These are phyloP conservation scores for Vitis hybrid DNA, from an alignment of 177 flowering plant species.

Conservation along the genomic window DNA sequence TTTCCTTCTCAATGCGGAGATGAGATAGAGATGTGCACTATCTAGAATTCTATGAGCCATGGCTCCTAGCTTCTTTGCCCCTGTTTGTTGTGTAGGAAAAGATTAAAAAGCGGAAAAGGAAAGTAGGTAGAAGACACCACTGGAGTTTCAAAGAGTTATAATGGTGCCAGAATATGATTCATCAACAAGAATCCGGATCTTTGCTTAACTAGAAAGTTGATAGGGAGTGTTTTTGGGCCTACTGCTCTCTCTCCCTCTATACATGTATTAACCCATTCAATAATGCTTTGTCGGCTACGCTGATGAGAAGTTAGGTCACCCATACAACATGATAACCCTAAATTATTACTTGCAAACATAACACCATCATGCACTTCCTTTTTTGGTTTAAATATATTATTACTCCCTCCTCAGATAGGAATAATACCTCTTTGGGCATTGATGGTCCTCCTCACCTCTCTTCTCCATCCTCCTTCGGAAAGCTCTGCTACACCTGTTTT, in stretches of 20 bases:
- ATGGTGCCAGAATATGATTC: constrained; percentile 50
- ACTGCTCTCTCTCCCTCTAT: constrained; percentile 9
- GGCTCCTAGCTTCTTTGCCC: background rate
- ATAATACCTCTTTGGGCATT: background rate
- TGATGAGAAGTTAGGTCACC: constrained; percentile 42
- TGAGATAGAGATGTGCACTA: constrained; percentile 42
- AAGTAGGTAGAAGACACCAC: constrained; percentile 39
- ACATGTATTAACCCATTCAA: constrained; percentile 25
- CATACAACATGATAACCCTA: constrained; percentile 31
- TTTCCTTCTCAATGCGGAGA: constrained; percentile 19
- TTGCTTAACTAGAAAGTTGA: constrained; percentile 59
- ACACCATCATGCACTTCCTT: background rate
- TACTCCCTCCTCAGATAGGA: background rate
- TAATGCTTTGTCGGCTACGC: constrained; percentile 47
- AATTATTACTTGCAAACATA: background rate
- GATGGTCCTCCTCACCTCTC: constrained; percentile 3
- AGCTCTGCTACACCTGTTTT: constrained; percentile 12
- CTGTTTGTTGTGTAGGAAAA: constrained; percentile 12
- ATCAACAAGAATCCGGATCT: constrained; percentile 49
- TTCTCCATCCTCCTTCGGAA: background rate
- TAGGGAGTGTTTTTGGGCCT: constrained; percentile 34
- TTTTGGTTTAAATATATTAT: background rate
- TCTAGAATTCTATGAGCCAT: constrained; percentile 6
- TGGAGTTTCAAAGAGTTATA: constrained; percentile 31
- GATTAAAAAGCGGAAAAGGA: constrained; percentile 13